Base-by-base conservation (phyloP, 2,329 filamentous ascomycete species). In the Arthroderma sp. region DNA sequence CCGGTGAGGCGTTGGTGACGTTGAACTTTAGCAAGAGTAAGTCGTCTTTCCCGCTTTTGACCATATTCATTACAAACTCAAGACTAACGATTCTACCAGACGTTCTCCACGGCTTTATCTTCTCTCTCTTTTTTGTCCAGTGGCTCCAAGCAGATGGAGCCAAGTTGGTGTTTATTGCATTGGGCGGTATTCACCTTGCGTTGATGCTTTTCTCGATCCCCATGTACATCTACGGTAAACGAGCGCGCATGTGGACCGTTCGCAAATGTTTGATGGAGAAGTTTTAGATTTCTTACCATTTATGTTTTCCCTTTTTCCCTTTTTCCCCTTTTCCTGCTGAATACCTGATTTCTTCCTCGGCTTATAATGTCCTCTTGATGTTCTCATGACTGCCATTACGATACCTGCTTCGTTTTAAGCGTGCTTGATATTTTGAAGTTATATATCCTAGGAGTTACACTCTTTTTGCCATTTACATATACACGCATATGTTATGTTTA, bases 211-310 rank as follows among this genome's bases (percentile, higher is more conserved):
- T 79, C 56, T 87, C 89, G 0, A 84, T 96, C 57, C 91, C 91
- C 0, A 89, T 97, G 86, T 97, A 93, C 69, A 87, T 97, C 19
- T 96, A 83, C 66, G 91, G 91, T 17, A 97, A 97, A 77, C 76
- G 90, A 57, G 84, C 86, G 15, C 79, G 91, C 17, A 95, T 96
- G 88, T 96, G 91, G 91, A 97, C 91, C 0, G 88, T 91, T 9
- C 77, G 87, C 61, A 87, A 80, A 78, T 89, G 87, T 63, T 74
- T 95, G 62, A 91, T 95, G 86, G 89, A 94, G 79, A 87, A 83
- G 67, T 86, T 82, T 61, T 83, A 63, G 65, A 58, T 54, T 55
- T 2, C 35, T 1, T 44, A 19, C 11, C n/a, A 54, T 55, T 19
- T 4, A 38, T 49, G 33, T 28, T 21, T 49, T 55, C 52, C n/a